Evolutionary conservation across 2,329 filamentous ascomycete species (phyloP).

Genomic region (Ilyonectria robusta): DNA sequence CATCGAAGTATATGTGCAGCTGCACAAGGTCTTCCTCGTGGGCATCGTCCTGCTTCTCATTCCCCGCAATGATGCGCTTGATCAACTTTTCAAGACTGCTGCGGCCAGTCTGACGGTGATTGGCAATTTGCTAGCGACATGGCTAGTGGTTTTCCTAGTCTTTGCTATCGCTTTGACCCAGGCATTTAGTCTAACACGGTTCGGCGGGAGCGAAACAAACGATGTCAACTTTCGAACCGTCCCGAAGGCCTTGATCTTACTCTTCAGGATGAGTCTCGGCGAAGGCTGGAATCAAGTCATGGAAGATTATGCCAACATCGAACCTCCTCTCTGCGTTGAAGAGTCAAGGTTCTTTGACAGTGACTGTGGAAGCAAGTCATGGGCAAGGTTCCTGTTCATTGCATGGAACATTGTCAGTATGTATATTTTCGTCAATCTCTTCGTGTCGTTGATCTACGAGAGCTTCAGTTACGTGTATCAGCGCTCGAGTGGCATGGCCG

Average conservation of each 20-base stretch:
- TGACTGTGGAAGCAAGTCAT: conserved; percentile 92
- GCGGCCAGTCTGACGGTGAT: conserved; percentile 94
- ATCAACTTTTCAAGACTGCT: conserved; percentile 98
- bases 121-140: conserved; percentile 92
- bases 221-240: conserved; percentile 96
- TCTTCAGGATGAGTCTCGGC: conserved; percentile 93
- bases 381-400: conserved; percentile 92
- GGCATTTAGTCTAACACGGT: conserved; percentile 93
- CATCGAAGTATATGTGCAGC: conserved; percentile 77
- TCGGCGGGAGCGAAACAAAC: conserved; percentile 78
- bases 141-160: conserved; percentile 96
- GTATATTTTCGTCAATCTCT: conserved; percentile 99
- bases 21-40: conserved; percentile 96
- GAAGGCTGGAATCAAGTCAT: conserved; percentile 98
- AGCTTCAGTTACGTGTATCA: conserved; percentile 99
- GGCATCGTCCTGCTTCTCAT: conserved; percentile 92
- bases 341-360: conserved; percentile 82
- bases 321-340: conserved; percentile 84
- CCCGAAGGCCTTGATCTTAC: conserved; percentile 90
- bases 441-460: conserved; percentile 98
- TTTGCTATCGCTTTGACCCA: conserved; percentile 98
- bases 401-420: conserved; percentile 99
- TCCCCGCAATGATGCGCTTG: conserved; percentile 94
- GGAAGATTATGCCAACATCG: conserved; percentile 91
- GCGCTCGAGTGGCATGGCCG: conserved; percentile 90